These are phyloP conservation scores for Botrytis sinoallii DNA, from an alignment of 2,329 filamentous ascomycete genomes.

Conservation along the genomic window DNA sequence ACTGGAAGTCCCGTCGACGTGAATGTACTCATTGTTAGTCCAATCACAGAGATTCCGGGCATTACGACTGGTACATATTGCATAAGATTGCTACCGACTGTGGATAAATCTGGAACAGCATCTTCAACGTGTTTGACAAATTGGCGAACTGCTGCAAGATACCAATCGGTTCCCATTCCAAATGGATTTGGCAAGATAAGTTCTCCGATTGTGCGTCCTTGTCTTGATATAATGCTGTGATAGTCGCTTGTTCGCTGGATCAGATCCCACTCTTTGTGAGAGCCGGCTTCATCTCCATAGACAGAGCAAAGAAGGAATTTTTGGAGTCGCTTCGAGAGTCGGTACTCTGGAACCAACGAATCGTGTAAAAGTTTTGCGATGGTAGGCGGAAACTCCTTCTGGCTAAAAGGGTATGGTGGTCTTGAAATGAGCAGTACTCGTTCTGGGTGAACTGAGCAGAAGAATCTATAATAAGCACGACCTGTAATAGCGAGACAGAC, in stretches of 20 bases:
- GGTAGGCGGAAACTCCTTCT: background rate
- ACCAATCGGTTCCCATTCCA: conserved; percentile 1
- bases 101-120: background rate
- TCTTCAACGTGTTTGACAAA: background rate
- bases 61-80: background rate
- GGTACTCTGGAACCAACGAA: background rate
- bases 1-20: background rate
- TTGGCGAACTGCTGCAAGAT: background rate
- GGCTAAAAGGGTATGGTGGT: background rate
- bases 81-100: too few relatives aligned
- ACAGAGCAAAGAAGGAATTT: background rate
- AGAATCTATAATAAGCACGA: background rate
- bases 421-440: background rate
- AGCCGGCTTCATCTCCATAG: background rate
- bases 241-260: background rate
- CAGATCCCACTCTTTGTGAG: background rate
- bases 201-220: background rate
- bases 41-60: background rate
- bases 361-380: background rate
- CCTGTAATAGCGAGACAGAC: background rate
- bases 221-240: background rate
- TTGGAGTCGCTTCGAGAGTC: background rate
- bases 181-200: background rate
- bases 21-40: background rate
- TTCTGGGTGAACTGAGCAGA: background rate